phyloP scores from a whole-genome alignment of 345 rosid species.

The Microcos paniculata region DNA sequence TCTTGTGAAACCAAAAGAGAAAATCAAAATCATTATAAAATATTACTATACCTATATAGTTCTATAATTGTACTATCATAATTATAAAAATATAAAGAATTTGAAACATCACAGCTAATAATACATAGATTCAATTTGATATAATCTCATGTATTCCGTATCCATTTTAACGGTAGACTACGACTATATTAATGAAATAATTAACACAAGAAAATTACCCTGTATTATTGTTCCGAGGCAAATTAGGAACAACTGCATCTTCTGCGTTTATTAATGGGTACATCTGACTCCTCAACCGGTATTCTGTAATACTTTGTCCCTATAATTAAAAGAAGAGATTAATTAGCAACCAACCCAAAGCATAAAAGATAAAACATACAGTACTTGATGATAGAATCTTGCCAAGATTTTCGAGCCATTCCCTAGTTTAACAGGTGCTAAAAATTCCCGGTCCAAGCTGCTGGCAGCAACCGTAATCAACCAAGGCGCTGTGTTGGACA shows the following conservation, averaged over 20 bases:
- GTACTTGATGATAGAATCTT: too few relatives aligned
- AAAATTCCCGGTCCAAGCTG: conserved; percentile 62
- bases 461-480: conserved; percentile 80
- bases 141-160: too few relatives aligned
- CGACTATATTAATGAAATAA: too few relatives aligned
- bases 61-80: too few relatives aligned
- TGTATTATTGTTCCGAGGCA: conserved; percentile 35
- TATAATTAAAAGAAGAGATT: conserved; percentile 14
- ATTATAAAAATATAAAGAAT: too few relatives aligned
- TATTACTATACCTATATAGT: too few relatives aligned
- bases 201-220: conserved; percentile 35
- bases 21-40: too few relatives aligned
- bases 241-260: conserved; percentile 47
- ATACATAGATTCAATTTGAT: too few relatives aligned
- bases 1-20: background rate
- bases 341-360: too few relatives aligned
- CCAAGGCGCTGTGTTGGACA: conserved; percentile 81
- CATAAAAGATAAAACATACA: too few relatives aligned
- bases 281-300: conserved; percentile 33
- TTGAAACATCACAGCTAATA: too few relatives aligned
- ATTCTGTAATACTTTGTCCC: conserved; percentile 65
- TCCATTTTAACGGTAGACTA: too few relatives aligned
- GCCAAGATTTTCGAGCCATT: conserved; percentile 59
- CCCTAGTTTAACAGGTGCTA: conserved; percentile 51
- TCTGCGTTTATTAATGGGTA: conserved; percentile 66